phyloP scores from a whole-genome alignment of 208 protist genomes.

The Leishmania tropica region DNA sequence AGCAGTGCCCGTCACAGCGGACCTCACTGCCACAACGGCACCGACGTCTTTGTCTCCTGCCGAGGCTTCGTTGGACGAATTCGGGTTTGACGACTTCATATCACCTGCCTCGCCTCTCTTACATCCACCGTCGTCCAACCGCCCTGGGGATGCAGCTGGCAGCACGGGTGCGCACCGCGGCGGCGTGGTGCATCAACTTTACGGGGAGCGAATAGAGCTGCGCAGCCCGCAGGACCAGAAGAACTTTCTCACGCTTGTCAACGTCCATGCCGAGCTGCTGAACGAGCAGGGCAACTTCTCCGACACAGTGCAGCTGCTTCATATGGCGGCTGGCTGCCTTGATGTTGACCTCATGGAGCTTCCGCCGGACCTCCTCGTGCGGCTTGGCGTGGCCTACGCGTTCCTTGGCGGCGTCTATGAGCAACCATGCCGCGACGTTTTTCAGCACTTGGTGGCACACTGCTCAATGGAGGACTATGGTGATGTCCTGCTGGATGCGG shows the following conservation, averaged over 20 bases:
- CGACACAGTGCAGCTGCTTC: constrained; percentile 73
- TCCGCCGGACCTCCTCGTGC: constrained; percentile 84
- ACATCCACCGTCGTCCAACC: neutral
- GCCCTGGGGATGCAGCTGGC: neutral
- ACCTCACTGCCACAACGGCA: neutral
- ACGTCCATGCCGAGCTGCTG: constrained; percentile 87
- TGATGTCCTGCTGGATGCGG: constrained; percentile 84
- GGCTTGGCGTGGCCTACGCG: constrained; percentile 81
- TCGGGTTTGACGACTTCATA: constrained; percentile 27
- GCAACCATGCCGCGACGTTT: constrained; percentile 76
- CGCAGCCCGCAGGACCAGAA: constrained; percentile 43
- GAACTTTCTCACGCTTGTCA: constrained; percentile 88
- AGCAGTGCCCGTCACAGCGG: constrained; percentile 3
- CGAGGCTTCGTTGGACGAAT: constrained; percentile 21
- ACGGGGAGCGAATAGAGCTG: constrained; percentile 62
- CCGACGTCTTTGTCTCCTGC: neutral
- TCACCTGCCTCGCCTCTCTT: constrained; percentile 8
- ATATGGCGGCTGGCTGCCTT: constrained; percentile 69
- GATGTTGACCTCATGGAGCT: constrained; percentile 73
- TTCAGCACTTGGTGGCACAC: constrained; percentile 74
- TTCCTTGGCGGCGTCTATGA: constrained; percentile 60
- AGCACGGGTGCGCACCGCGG: neutral
- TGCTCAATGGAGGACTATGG: constrained; percentile 85
- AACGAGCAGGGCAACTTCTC: constrained; percentile 82
- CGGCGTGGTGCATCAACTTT: constrained; percentile 39